These are phyloP conservation scores for Neonectria faginata DNA, from an alignment of 2,329 filamentous ascomycete species.

Conservation along the genomic window DNA sequence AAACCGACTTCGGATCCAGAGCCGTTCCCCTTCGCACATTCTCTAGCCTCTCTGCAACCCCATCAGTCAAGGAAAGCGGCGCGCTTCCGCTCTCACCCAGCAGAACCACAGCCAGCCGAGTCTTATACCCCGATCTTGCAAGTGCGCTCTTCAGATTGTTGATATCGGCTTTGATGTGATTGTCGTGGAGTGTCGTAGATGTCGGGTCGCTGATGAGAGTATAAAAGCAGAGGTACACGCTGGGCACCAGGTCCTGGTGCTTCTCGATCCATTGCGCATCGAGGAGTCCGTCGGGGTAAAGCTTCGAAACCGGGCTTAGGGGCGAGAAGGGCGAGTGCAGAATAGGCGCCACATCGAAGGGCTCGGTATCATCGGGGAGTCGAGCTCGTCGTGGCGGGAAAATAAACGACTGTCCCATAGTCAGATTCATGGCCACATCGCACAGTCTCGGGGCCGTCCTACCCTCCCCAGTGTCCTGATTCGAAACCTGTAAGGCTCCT, in stretches of 20 bases:
- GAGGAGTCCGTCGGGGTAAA: conserved; percentile 92
- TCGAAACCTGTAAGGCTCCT: conserved; percentile 70
- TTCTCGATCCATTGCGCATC: conserved; percentile 87
- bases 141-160: conserved; percentile 79
- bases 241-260: conserved; percentile 86
- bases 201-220: conserved; percentile 77
- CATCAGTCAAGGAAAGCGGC: conserved; percentile 69
- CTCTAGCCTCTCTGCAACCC: conserved; percentile 75
- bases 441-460: conserved; percentile 53
- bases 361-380: conserved; percentile 63
- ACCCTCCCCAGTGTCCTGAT: conserved; percentile 85
- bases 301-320: conserved; percentile 81
- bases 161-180: conserved; percentile 88
- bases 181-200: conserved; percentile 84
- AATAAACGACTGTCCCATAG: conserved; percentile 60
- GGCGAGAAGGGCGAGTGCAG: conserved; percentile 94
- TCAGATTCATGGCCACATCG: conserved; percentile 44
- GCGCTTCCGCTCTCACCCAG: conserved; percentile 47
- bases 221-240: conserved; percentile 85
- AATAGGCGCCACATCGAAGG: conserved; percentile 61
- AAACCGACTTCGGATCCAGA: conserved; percentile 85
- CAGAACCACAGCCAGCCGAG: conserved; percentile 76
- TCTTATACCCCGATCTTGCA: conserved; percentile 78
- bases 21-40: conserved; percentile 83
- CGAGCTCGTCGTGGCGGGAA: conserved; percentile 69